Base-by-base conservation (phyloP, 495 filamentous ascomycete species). In the Extremus antarcticus region DNA sequence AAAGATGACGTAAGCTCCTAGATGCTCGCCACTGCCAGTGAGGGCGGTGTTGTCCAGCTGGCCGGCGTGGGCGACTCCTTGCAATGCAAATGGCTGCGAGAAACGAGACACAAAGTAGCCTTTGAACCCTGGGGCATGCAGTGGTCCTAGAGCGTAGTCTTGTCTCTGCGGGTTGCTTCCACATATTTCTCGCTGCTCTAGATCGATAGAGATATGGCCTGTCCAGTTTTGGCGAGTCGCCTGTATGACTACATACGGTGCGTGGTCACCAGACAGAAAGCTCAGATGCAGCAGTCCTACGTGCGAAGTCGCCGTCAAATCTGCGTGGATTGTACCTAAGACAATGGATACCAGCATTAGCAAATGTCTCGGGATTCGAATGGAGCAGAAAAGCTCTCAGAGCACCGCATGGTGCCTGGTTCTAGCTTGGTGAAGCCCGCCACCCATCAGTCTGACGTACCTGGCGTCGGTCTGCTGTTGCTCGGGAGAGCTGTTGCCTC, bases 81-180 rank as follows among this genome's bases (percentile, higher is more conserved):
- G 41, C 10, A 47, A 58, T 20, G 46, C 11, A 32, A 62, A 62
- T 24, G 55, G 51, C 32, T 55, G 47, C 4, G 59, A 62, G 39
- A 58, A 62, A 24, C 53, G 59, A 20, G 59, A 62, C 7, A 62
- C 56, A 24, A 62, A 58, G 47, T 58, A 56, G 15, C 59, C 59
- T 1, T 38, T 51, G 38, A 62, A 58, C 1, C 48, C 49, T 32
- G 59, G 59, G 16, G 59, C 59, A 16, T 55, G 56, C 2, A 24
- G 50, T 19, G 55, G 55, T 11, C 59, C 56, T 4, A 62, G 48
- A 11, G 43, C 51, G 25, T 55, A 58, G 47, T 55, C 56, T 23
- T 62, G 59, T 20, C 59, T 35, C 50, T 62, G 59, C n/a, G 59
- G 54, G 29, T 58, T 62, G 23, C 47, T 58, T 13, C 59, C 56